Conservation (phyloP, 148 eudicot genomes). For the Rhododendron mucronatum region DNA sequence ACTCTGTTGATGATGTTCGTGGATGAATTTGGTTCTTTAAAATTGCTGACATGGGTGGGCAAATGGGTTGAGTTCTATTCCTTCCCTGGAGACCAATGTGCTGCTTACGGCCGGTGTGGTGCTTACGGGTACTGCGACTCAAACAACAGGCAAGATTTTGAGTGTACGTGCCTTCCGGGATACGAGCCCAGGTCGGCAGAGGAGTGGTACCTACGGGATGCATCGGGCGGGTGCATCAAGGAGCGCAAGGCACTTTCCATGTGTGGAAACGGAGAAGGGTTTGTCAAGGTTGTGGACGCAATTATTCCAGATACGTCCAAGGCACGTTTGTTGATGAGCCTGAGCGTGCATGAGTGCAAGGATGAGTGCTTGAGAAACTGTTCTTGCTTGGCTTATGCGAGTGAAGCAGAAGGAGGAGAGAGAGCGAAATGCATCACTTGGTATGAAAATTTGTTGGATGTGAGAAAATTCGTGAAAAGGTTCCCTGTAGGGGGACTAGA, state of each 20-base stretch:
- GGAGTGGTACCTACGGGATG: slow-evolving; percentile 21
- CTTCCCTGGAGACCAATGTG: not conserved
- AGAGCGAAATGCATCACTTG: not conserved
- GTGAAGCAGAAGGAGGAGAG: not conserved
- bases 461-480: not conserved
- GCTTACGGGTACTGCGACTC: not conserved
- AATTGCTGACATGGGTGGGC: not conserved
- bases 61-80: not conserved
- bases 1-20: not conserved
- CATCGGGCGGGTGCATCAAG: slow-evolving; percentile 34
- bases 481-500: not conserved
- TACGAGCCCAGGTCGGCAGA: not conserved
- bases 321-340: not conserved
- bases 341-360: not conserved
- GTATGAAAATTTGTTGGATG: not conserved
- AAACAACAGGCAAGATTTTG: not conserved
- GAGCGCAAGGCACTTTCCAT: slow-evolving; percentile 16
- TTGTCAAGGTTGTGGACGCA: slow-evolving; percentile 24
- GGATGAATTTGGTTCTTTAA: not conserved
- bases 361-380: not conserved
- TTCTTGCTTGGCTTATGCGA: not conserved
- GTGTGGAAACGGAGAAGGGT: slow-evolving; percentile 49
- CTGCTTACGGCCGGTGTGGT: not conserved
- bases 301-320: slow-evolving; percentile 41
- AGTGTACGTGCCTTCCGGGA: not conserved